Evolutionary conservation across 2,329 filamentous ascomycete species (phyloP), one percentile per base, ranked within the genome.

Genomic region (Fusarium compactum): DNA sequence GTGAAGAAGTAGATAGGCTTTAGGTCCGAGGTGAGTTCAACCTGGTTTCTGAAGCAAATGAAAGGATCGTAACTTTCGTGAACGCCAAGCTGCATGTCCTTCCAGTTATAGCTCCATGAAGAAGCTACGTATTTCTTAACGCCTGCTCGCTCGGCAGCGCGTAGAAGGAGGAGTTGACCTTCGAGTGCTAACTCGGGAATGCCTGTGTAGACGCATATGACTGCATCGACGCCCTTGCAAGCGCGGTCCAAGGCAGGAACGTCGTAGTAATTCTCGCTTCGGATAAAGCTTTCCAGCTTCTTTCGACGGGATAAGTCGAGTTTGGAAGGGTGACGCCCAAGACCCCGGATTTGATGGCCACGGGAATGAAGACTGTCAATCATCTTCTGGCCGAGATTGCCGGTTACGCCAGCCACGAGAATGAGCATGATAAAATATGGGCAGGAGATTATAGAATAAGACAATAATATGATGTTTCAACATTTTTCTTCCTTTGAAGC

Each of bases 101-200:
- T 73, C 79, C 78, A 80, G 58, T 80, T 78, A 40, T 69, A 62
- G 62, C 74, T 81, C 79, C 79, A 81, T 12, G 67, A 69, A 7
- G 70, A 58, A 5, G 77, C 78, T 34, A 76, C 58, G 52, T 76
- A 81, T 14, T 70, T 57, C 54, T 71, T 77, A 52, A 81, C 70
- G 1, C 75, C 73, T 8, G 79, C 80, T 8, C 78, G 71, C 64
- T 81, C 80, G 2, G 77, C 78, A 5, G 80, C 80, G 9, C 78
- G 72, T 2, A 82, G 68, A 1, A 82, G 78, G 15, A 79, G 59
- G 4, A 82, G 71, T 25, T 81, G 76, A 5, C 73, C 78, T 16
- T 81, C 80, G 15, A 82, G 63, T 12, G 67, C 43, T 9, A 73
- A 24, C 12, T 58, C 45, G 4, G 78, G 75, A 10, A 43, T 45